These are phyloP conservation scores for Mrakiaceae sp. DNA, from an alignment of 1,284 basidiomycete species.

Conservation along the genomic window DNA sequence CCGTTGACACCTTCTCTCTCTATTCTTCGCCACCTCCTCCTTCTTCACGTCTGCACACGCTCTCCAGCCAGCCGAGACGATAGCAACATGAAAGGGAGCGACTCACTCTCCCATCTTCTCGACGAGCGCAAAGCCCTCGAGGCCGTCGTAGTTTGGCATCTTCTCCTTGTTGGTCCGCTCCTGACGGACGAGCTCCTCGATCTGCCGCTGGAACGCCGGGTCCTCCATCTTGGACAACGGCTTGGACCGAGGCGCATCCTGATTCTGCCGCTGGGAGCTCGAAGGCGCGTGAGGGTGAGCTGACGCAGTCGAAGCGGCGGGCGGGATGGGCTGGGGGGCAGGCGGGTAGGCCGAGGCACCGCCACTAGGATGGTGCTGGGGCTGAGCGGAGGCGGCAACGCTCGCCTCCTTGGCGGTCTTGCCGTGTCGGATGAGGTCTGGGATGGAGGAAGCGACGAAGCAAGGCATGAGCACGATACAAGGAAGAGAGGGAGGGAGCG, in stretches of 20 bases:
- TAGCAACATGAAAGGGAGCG: background rate
- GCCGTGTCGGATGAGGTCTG: constrained; percentile 64
- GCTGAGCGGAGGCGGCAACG: background rate
- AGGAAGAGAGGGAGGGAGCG: constrained; percentile 18
- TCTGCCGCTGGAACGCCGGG: constrained; percentile 45
- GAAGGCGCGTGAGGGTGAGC: constrained; percentile 37
- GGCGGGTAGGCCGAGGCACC: background rate
- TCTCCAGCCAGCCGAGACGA: background rate
- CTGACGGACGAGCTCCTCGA: constrained; percentile 64
- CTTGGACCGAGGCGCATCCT: constrained; percentile 27
- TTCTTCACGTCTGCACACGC: background rate
- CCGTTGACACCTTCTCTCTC: background rate
- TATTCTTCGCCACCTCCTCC: background rate
- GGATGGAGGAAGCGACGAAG: constrained; percentile 17
- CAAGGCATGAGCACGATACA: constrained; percentile 15
- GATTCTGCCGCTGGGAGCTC: constrained; percentile 31
- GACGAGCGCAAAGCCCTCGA: constrained; percentile 68
- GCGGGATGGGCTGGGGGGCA: background rate
- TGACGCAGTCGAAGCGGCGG: background rate
- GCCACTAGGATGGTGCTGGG: background rate
- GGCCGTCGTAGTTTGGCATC: constrained; percentile 71
- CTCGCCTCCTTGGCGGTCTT: constrained; percentile 8
- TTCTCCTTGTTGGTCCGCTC: constrained; percentile 60
- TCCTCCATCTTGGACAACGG: constrained; percentile 25
- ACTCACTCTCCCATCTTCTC: constrained; percentile 94